Base-by-base conservation (phyloP, 2,329 filamentous ascomycete genomes). In the Xylaria sp. region DNA sequence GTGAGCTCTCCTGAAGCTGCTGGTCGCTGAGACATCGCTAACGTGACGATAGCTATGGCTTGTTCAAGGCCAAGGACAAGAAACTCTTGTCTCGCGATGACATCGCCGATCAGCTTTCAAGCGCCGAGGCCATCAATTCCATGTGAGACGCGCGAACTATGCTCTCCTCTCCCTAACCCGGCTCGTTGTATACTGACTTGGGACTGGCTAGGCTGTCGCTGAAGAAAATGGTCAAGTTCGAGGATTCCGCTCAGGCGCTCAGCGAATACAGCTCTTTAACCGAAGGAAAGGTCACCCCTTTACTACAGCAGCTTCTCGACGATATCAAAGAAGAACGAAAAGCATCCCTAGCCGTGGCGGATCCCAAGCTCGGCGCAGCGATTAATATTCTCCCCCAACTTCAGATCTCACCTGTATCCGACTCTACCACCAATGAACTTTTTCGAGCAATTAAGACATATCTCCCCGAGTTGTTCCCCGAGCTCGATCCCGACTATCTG, bases 41-140 rank as follows among this genome's bases (percentile, higher is more conserved):
- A 73, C 65, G 56, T 41, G 61, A 65, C 59, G 68, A 70, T 72
- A 96, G 95, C 78, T 98, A 98, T 83, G 95, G 93, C 79, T 87
- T 99, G 78, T 93, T 99, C 83, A 98, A 99, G 85, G 91, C 94
- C 72, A 92, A 93, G 78, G 94, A 98, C 86, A 98, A 97, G 87
- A 98, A 98, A 84, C 86, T 98, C 62, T 84, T 99, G 68, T 95
- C 96, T 79, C 89, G 90, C 74, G 90, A 94, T 79, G 88, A 93
- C 74, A 80, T 96, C 66, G 85, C 86, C 55, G 84, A 87, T 66
- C 88, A 95, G 76, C 84, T 93, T 64, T 85, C 88, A 68, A 90
- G 90, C 62, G 88, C 92, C 35, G 93, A 97, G 78, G 91, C 91
- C 72, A 87, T 96, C 67, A 91, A 92, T 72, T 90, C 91, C 72